Percentiles rank a stretch among this genome's conserved stretches.
Conservation (phyloP, 192 early-diverging fungal genomes). For the Backusella tarrabulga region DNA sequence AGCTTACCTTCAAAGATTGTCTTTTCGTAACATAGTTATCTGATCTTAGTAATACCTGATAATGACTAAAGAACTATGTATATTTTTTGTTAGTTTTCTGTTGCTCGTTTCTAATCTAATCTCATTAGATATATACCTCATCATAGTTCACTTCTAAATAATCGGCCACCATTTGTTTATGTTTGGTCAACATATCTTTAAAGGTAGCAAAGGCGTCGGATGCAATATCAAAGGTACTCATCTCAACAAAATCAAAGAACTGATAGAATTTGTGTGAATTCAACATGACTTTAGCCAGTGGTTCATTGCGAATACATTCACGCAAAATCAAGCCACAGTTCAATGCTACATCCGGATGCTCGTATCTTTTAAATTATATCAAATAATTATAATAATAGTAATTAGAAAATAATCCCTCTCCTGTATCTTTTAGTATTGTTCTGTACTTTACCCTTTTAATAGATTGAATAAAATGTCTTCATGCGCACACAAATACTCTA, state of each 20-base stretch:
- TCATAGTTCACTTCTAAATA: slow-evolving; percentile 93
- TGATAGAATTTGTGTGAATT: slow-evolving; percentile 89
- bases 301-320: slow-evolving; percentile 95
- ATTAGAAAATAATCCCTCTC: background rate
- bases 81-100: background rate
- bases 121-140: slow-evolving; percentile 38
- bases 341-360: slow-evolving; percentile 93
- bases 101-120: background rate
- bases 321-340: slow-evolving; percentile 98
- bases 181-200: slow-evolving; percentile 93
- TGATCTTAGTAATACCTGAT: slow-evolving; percentile 81
- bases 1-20: slow-evolving; percentile 93
- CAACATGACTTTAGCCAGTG: slow-evolving; percentile 81
- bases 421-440: background rate
- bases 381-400: background rate
- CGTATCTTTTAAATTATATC: slow-evolving; percentile 60
- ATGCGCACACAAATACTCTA: slow-evolving; percentile 90
- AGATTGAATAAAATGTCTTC: slow-evolving; percentile 83
- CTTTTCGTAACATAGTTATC: slow-evolving; percentile 97
- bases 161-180: slow-evolving; percentile 88
- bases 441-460: slow-evolving; percentile 64
- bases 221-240: slow-evolving; percentile 97
- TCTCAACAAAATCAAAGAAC: slow-evolving; percentile 97
- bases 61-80: slow-evolving; percentile 79
- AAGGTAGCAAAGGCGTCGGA: slow-evolving; percentile 98